phyloP scores from a whole-genome alignment of 164 flowering plant genomes.

The Cinnamomum micranthum region DNA sequence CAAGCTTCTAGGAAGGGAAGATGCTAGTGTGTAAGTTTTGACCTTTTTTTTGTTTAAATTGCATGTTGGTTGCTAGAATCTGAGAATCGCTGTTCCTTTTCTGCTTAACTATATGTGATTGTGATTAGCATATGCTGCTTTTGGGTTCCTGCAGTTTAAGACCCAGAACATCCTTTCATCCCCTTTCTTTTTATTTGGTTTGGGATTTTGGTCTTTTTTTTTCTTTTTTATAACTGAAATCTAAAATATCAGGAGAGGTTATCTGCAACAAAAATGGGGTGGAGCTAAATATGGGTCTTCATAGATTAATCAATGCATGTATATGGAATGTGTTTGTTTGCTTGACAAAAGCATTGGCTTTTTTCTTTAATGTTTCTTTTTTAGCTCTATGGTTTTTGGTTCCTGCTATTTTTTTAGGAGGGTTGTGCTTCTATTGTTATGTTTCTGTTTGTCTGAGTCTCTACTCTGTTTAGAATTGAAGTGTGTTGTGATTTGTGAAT shows the following conservation, averaged over 20 bases:
- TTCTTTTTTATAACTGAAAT: too few species aligned
- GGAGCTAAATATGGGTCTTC: too few species aligned
- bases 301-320: too few species aligned
- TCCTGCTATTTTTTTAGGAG: not conserved
- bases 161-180: not conserved
- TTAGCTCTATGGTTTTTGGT: not conserved
- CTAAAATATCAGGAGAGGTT: too few species aligned
- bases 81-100: not conserved
- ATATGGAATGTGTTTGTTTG: too few species aligned
- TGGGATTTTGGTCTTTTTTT: too few species aligned
- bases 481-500: too few species aligned
- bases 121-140: not conserved
- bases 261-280: too few species aligned
- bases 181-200: not conserved
- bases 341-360: not conserved
- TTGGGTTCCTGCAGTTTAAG: not conserved
- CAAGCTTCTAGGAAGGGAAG: slow-evolving; percentile 95
- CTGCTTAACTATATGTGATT: not conserved
- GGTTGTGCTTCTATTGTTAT: not conserved
- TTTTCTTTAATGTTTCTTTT: not conserved
- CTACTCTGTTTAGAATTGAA: too few species aligned
- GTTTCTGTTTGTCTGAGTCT: not conserved
- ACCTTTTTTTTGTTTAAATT: not conserved
- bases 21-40: slow-evolving; percentile 88
- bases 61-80: not conserved